These are phyloP conservation scores for Hypericum androsaemum DNA, from an alignment of 345 rosid species.

Conservation along the genomic window DNA sequence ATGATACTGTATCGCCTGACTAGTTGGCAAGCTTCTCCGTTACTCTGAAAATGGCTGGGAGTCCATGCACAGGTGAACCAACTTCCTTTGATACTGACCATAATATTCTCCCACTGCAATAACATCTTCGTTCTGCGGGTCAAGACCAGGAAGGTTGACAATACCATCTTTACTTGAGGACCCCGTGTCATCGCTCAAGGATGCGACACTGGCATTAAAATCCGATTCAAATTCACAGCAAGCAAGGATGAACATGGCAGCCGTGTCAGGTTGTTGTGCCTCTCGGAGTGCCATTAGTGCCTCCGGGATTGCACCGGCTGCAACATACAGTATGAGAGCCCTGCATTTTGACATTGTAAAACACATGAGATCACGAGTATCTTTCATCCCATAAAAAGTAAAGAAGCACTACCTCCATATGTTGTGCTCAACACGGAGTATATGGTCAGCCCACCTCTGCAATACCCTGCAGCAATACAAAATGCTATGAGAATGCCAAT, in stretches of 20 bases:
- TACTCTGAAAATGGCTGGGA: too few species aligned
- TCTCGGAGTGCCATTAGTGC: constrained; percentile 61
- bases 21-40: constrained; percentile 58
- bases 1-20: too few species aligned
- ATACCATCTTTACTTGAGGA: constrained; percentile 19
- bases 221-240: constrained; percentile 67
- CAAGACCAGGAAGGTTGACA: constrained; percentile 49
- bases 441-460: constrained; percentile 91
- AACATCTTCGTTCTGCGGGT: constrained; percentile 65
- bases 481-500: neutral
- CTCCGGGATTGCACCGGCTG: constrained; percentile 84
- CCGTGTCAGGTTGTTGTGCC: constrained; percentile 77
- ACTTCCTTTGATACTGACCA: constrained; percentile 66
- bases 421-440: constrained; percentile 66
- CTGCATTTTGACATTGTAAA: constrained; percentile 28
- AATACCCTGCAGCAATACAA: constrained; percentile 45
- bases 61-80: constrained; percentile 63
- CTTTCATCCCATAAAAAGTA: constrained; percentile 10
- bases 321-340: constrained; percentile 80
- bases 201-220: constrained; percentile 27
- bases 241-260: constrained; percentile 89
- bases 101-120: constrained; percentile 77
- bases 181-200: constrained; percentile 37
- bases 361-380: constrained; percentile 4
- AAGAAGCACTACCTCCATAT: constrained; percentile 63